phyloP scores from a whole-genome alignment of 768 basidiomycete species.

The Pleurotus giganteus region DNA sequence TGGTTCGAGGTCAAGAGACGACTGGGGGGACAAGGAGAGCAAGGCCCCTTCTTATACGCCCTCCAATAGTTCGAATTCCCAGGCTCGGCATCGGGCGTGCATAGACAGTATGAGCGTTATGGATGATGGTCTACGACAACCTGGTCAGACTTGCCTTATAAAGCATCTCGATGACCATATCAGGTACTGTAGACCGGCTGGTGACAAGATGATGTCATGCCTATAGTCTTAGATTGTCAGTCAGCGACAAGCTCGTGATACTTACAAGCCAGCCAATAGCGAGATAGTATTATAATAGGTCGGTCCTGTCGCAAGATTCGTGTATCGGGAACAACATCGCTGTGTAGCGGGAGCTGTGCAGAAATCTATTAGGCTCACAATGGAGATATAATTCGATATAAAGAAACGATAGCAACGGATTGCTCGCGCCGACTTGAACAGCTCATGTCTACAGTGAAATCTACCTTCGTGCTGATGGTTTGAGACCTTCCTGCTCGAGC shows the following conservation, averaged over 20 bases:
- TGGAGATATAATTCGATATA: too few species aligned
- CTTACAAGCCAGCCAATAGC: background rate
- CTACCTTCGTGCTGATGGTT: too few species aligned
- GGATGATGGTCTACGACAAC: background rate
- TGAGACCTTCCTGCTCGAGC: background rate
- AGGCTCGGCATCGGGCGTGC: constrained; percentile 2
- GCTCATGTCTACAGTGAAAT: too few species aligned
- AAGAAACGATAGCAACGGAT: too few species aligned
- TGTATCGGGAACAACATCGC: too few species aligned
- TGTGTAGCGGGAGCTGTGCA: too few species aligned
- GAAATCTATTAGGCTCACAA: too few species aligned
- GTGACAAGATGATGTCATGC: background rate
- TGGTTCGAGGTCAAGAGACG: constrained; percentile 6
- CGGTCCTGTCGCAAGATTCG: too few species aligned
- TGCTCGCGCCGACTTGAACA: too few species aligned
- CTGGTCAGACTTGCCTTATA: background rate
- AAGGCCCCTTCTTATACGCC: background rate
- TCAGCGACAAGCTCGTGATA: background rate
- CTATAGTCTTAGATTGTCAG: background rate
- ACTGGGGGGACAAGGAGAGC: background rate
- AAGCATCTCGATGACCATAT: background rate
- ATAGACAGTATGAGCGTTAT: background rate
- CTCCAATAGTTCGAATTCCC: background rate
- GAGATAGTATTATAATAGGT: background rate
- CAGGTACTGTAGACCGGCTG: background rate